Conservation (phyloP, 2,329 filamentous ascomycete genomes). For the Hysterium pulicare region DNA sequence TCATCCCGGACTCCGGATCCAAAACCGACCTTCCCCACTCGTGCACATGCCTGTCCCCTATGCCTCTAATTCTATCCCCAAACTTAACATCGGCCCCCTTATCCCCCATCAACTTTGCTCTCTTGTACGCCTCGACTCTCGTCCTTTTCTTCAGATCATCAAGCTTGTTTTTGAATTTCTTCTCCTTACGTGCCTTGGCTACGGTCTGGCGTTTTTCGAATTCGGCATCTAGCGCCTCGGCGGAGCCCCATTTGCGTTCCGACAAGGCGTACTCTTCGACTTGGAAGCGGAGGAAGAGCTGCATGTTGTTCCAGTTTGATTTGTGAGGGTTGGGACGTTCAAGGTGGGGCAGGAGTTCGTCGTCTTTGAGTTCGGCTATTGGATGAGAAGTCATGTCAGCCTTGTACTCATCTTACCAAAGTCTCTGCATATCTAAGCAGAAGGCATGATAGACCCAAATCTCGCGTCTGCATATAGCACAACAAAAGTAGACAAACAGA, state of each 20-base stretch:
- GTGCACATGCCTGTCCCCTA: conserved; percentile 74
- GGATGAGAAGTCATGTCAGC: too few species aligned
- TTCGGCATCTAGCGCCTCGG: conserved; percentile 82
- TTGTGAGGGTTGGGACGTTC: conserved; percentile 93
- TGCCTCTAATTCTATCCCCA: conserved; percentile 68
- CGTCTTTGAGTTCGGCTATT: conserved; percentile 82
- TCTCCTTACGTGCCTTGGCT: conserved; percentile 82
- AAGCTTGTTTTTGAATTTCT: conserved; percentile 86
- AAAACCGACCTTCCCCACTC: conserved; percentile 68
- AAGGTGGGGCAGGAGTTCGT: conserved; percentile 80
- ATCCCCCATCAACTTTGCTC: conserved; percentile 41
- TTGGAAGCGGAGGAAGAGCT: conserved; percentile 89
- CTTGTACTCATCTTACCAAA: too few species aligned
- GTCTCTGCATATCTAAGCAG: too few species aligned
- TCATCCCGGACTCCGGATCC: conserved; percentile 65
- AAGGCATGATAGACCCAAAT: too few species aligned
- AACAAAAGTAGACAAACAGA: too few species aligned
- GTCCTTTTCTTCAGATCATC: conserved; percentile 91
- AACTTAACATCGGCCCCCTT: conserved; percentile 53
- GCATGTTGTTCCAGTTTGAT: conserved; percentile 97
- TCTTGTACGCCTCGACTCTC: conserved; percentile 80
- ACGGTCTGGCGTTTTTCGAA: conserved; percentile 75
- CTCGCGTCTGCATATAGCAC: too few species aligned
- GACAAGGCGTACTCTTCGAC: conserved; percentile 90
- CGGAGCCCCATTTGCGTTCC: conserved; percentile 80